Base-by-base conservation (phyloP, 208 protist species). In the Phytomonas francai region DNA sequence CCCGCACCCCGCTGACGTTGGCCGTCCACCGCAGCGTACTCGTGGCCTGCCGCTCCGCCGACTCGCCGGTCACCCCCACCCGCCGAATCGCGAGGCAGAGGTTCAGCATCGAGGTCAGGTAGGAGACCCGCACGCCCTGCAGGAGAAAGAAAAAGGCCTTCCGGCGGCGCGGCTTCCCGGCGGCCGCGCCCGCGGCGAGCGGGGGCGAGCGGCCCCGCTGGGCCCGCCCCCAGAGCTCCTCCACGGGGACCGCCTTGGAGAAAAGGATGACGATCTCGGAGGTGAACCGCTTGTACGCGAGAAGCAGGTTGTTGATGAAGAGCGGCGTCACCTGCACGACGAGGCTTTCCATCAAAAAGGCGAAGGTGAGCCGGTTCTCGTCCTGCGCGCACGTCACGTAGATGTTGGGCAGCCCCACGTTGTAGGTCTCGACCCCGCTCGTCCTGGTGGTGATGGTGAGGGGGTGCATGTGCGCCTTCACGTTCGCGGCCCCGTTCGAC, bases 41-140 rank as follows among this genome's bases (percentile, higher is more conserved):
- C 33, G 65, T 69, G n/a, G 36, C 66, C 51, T 67, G 59, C 16
- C 66, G 71, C 60, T 72, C 72, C 2, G 65, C 64, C 5, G 75
- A 73, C 33, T 92, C 80, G 0, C 79, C 80, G n/a, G 73, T 82
- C 4, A 80, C 86, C 64, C 83, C 87, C 2, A 92, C 39, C 14
- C 56, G 71, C 45, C 71, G 63, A 16, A 91, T 60, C 5, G 91
- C 89, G 56, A 93, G 84, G 65, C 84, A 84, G 25, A 96, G 75
- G 65, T 90, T 93, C 0, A 84, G 88, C 77, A 93, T 83, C 56
- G 81, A 84, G 1, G 91, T 93, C 19, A 96, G 70, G 69, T 91
- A 90, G 33, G 85, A 89, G 11, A 90, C 67, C 11, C 82, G 79
- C 51, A 90, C 71, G 16, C 90, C 87, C 14, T 81, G 70, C 33